Evolutionary conservation across 805 yeast species (phyloP), one percentile per base, ranked within the genome.

Genomic region (Kluyveromyces aestuarii): DNA sequence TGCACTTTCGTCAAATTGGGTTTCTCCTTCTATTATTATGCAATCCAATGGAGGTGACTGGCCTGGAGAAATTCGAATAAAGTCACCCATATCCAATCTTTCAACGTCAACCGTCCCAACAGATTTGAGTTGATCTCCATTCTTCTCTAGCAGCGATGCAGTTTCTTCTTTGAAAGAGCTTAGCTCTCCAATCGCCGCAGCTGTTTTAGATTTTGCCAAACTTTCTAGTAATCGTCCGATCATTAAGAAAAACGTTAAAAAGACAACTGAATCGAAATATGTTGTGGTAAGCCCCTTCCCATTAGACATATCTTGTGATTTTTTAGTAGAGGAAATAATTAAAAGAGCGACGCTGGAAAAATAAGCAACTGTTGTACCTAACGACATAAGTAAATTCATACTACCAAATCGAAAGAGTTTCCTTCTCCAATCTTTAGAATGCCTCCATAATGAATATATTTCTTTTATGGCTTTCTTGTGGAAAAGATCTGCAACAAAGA

Each of bases 191-290:
- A 85, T 74, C 0, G 88, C 83, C 40, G 77, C 76, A 0, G 88
- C 81, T 1, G 90, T 82, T 57, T 80, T 80, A 30, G 74, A 70
- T 59, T 83, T 85, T 1, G 90, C 79, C 53, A 74, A 73, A 27
- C 82, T 72, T 62, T 85, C 91, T 44, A 85, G 69, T 27, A 82
- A 67, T 41, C 87, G 73, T 1, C 95, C 95, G 50, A 83, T 78
- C 44, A 85, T 69, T 48, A 85, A 66, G 63, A 85, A 85, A 57
- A 85, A 79, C 0, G 89, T 76, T 53, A 85, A 69, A 58, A 85
- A 85, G 2, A 85, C 87, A 27, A 84, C 91, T 6, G 90, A 81
- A 58, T 85, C 95, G 60, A 85, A 85, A 57, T 82, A 85, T 0
- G 86, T 81, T 4, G 87, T 81, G 14, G 78, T 72, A 50, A 73